phyloP scores from a whole-genome alignment of 805 yeast species.

The Saturnispora silvae region DNA sequence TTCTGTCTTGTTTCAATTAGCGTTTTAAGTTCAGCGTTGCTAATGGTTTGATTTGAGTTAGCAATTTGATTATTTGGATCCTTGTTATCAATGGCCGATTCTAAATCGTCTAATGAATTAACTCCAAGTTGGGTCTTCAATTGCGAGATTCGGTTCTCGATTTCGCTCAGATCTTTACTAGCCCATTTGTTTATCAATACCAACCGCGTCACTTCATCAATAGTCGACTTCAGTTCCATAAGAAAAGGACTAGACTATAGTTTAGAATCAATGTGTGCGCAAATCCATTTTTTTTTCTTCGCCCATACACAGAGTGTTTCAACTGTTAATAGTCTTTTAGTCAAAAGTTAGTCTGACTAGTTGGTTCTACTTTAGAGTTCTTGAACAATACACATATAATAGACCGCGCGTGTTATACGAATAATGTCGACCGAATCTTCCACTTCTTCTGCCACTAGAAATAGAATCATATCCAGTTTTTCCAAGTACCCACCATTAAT shows the following conservation, averaged over 20 bases:
- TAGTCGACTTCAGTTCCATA: not conserved
- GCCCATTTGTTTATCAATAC: not conserved
- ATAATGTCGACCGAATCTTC: too few species aligned
- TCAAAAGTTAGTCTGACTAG: too few species aligned
- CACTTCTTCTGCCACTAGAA: not conserved
- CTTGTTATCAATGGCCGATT: too few species aligned
- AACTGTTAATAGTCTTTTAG: not conserved
- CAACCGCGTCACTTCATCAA: conserved; percentile 1
- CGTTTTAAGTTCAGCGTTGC: too few species aligned
- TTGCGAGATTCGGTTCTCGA: not conserved
- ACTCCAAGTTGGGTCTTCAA: not conserved
- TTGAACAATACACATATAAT: too few species aligned
- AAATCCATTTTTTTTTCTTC: not conserved
- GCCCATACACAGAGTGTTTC: not conserved
- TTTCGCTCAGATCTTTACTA: not conserved
- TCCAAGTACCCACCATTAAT: conserved; percentile 7
- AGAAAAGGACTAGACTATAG: not conserved
- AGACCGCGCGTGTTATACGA: too few species aligned
- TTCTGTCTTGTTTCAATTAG: too few species aligned
- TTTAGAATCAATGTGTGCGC: not conserved
- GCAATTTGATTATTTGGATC: too few species aligned
- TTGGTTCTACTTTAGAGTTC: too few species aligned
- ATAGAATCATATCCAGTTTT: conserved; percentile 2
- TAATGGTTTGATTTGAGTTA: too few species aligned
- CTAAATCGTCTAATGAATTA: not conserved